These are phyloP conservation scores for Cyamopsis tetragonoloba DNA, from an alignment of 306 rosid species.

Conservation along the genomic window DNA sequence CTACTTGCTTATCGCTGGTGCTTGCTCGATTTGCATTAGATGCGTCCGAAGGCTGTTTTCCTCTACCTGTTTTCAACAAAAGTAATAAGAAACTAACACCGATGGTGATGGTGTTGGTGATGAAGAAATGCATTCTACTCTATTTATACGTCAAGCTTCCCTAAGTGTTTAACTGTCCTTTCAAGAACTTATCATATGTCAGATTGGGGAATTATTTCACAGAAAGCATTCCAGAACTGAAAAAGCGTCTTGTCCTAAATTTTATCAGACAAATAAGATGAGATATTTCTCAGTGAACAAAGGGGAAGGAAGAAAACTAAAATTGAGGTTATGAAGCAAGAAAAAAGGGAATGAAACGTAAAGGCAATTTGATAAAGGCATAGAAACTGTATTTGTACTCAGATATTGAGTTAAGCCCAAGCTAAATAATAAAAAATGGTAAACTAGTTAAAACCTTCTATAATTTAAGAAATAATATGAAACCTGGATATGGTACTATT, in stretches of 20 bases:
- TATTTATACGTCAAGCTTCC: neutral
- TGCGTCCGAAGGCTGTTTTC: constrained; percentile 77
- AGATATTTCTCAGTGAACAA: neutral
- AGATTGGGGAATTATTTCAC: neutral
- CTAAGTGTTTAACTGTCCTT: neutral
- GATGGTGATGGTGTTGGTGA: neutral
- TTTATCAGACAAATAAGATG: neutral
- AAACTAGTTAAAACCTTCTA: neutral
- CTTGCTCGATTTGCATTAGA: constrained; percentile 57
- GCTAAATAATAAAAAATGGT: neutral
- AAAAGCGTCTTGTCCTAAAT: neutral
- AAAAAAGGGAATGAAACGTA: neutral
- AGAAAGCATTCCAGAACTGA: neutral
- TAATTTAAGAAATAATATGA: neutral
- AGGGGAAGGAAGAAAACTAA: neutral
- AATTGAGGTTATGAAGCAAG: neutral
- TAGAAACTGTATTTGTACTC: neutral
- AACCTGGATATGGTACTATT: too few species aligned
- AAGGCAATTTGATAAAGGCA: neutral
- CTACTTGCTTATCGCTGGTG: constrained; percentile 28
- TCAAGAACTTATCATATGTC: neutral
- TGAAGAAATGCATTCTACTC: constrained; percentile 6
- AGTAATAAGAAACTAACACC: constrained; percentile 23
- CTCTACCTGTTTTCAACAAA: constrained; percentile 54
- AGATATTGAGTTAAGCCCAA: too few species aligned